Percentiles rank a stretch among this genome's conserved stretches.
phyloP scores from a whole-genome alignment of 176 grass and related monocot species.

The Aegilops sharonensis region DNA sequence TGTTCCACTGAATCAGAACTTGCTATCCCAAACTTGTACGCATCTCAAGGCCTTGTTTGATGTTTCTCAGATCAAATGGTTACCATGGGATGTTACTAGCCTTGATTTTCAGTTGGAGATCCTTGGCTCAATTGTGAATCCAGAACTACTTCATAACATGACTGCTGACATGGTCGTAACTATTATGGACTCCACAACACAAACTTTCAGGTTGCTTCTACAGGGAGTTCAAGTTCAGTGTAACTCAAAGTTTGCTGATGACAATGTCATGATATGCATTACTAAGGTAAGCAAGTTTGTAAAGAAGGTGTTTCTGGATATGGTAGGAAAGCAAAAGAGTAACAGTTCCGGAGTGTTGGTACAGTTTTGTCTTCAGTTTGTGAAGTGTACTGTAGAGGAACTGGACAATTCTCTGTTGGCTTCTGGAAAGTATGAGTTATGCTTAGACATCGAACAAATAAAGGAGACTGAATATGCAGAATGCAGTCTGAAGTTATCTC shows the following conservation, averaged over 20 bases:
- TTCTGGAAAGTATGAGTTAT: slow-evolving; percentile 36
- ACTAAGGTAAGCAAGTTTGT: slow-evolving; percentile 52
- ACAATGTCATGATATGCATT: slow-evolving; percentile 34
- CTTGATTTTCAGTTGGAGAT: slow-evolving; percentile 64
- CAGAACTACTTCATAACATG: slow-evolving; percentile 42
- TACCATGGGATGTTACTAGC: slow-evolving; percentile 58
- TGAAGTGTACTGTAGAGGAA: slow-evolving; percentile 37
- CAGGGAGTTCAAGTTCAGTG: slow-evolving; percentile 52
- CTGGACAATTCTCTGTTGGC: slow-evolving; percentile 44
- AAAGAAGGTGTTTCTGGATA: slow-evolving; percentile 46
- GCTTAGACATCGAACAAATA: slow-evolving; percentile 48
- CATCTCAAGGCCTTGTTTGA: slow-evolving; percentile 31
- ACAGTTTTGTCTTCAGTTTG: slow-evolving; percentile 45
- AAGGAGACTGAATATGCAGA: slow-evolving; percentile 31
- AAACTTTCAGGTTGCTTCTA: slow-evolving; percentile 62
- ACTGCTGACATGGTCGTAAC: slow-evolving; percentile 31
- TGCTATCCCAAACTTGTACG: slow-evolving; percentile 14
- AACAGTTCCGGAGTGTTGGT: slow-evolving; percentile 37
- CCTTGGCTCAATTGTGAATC: slow-evolving; percentile 54
- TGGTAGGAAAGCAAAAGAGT: slow-evolving; percentile 23
- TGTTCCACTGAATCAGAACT: slow-evolving; percentile 13
- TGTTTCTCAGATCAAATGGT: slow-evolving; percentile 64
- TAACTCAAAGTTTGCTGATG: slow-evolving; percentile 27
- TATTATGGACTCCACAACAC: slow-evolving; percentile 47
- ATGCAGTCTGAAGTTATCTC: slow-evolving; percentile 20